Evolutionary conservation across 2,329 filamentous ascomycete genomes (phyloP).

Genomic region (Teratosphaeria gauchensis): DNA sequence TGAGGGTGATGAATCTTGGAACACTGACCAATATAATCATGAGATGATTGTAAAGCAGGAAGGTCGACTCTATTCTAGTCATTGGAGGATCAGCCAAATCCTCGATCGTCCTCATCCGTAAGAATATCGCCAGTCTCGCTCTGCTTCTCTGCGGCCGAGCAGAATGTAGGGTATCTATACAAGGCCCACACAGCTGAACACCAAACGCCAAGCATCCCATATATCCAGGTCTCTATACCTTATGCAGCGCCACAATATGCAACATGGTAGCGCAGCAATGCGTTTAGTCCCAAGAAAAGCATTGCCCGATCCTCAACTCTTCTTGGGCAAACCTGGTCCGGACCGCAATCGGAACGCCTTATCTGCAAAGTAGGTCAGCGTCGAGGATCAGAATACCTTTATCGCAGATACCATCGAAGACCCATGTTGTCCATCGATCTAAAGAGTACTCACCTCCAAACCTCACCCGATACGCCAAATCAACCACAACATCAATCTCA

Average conservation of each 20-base stretch:
- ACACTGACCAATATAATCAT: too few relatives aligned
- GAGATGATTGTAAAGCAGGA: too few relatives aligned
- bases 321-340: slow-evolving; percentile 22
- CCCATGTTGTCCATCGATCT: background rate
- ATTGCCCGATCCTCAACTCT: background rate
- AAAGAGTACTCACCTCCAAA: slow-evolving; percentile 40
- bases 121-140: background rate
- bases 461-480: slow-evolving; percentile 63
- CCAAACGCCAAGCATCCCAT: background rate
- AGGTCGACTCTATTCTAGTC: too few relatives aligned
- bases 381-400: background rate
- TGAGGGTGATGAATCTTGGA: too few relatives aligned
- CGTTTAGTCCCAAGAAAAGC: background rate
- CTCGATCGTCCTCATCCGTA: too few relatives aligned
- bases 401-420: background rate
- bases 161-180: background rate
- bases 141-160: background rate
- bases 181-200: background rate
- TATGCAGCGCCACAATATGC: background rate
- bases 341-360: slow-evolving; percentile 40
- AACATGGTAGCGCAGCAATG: background rate
- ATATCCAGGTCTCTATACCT: background rate
- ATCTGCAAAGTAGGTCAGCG: slow-evolving; percentile 23
- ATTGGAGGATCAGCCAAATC: too few relatives aligned
- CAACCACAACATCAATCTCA: slow-evolving; percentile 75